Evolutionary conservation across 2,329 filamentous ascomycete genomes (phyloP).

Genomic region (Metarhizium anisopliae): DNA sequence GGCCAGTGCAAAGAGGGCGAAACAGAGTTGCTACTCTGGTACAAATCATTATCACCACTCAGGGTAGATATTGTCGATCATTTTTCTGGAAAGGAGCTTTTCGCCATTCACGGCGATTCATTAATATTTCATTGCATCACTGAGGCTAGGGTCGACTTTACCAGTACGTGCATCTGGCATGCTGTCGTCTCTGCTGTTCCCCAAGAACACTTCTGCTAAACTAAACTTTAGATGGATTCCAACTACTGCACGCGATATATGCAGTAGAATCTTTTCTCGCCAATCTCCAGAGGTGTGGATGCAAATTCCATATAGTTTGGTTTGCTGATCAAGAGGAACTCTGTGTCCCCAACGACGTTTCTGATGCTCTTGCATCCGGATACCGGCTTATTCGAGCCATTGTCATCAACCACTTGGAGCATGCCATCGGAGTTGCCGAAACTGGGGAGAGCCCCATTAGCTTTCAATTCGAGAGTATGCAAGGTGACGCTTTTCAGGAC

Average conservation of each 20-base stretch:
- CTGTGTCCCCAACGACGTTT: conserved; percentile 38
- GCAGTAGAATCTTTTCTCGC: conserved; percentile 57
- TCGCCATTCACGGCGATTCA: conserved; percentile 65
- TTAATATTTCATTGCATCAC: conserved; percentile 56
- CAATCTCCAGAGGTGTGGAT: conserved; percentile 52
- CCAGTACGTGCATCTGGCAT: conserved; percentile 23
- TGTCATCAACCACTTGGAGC: conserved; percentile 53
- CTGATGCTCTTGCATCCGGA: neutral
- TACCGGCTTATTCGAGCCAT: conserved; percentile 48
- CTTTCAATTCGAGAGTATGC: conserved; percentile 35
- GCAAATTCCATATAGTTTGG: conserved; percentile 64
- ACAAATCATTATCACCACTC: conserved; percentile 1
- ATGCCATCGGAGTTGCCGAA: neutral
- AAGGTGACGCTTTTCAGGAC: conserved; percentile 38
- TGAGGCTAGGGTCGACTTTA: conserved; percentile 55
- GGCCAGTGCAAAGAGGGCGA: no score
- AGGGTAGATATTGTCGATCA: conserved; percentile 63
- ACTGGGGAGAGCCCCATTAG: conserved; percentile 14
- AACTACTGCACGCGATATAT: conserved; percentile 63
- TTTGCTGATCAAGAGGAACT: conserved; percentile 48
- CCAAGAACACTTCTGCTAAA: neutral
- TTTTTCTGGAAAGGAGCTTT: conserved; percentile 65
- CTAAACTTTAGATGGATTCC: conserved; percentile 44
- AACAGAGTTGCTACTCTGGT: conserved; percentile 5
- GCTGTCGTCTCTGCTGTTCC: neutral